Evolutionary conservation across 2,329 filamentous ascomycete genomes (phyloP), one percentile per base, ranked within the genome.

Genomic region (Coniochaeta sp.): DNA sequence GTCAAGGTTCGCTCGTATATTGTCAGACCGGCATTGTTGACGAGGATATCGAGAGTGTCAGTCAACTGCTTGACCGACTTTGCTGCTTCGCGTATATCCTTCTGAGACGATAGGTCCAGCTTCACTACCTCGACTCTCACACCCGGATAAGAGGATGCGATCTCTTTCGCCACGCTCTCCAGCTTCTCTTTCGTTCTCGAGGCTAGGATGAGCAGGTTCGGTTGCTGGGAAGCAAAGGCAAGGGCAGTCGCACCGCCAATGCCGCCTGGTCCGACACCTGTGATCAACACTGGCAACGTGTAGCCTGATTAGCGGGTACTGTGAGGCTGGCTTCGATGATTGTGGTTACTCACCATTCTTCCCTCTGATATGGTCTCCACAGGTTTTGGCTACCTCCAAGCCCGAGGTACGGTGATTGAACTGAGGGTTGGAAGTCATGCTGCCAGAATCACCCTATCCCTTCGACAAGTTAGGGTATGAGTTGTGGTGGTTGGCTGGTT

Each of bases 101-200:
- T 61, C 14, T 76, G 72, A 1, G 74, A 76, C 7, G 71, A 67
- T 32, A 78, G 65, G 59, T 78, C 74, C 42, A 77, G 65, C 7
- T 68, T 38, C 4, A 78, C 65, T 8, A 71, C 66, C 12, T 73
- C 70, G 4, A 76, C 68, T 55, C 71, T 62, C 1, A 77, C 71
- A 8, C 61, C 61, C 0, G 77, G 74, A 60, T 73, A 70, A 10
- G 69, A 66, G 5, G 65, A 56, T 5, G 61, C 65, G 58, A 81
- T 74, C 7, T 74, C 69, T 9, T 71, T 65, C 6, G 71, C 72
- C 0, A 79, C 77, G 0, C 68, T 65, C 24, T 78, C 71, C 5
- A 81, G 64, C 62, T 79, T 80, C 14, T 70, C 60, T 36, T 65
- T 66, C 10, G 75, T 79, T 17, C 80, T 75, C 2, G 79, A 80